Evolutionary conservation across 768 basidiomycete genomes (phyloP), one percentile per base, ranked within the genome.

Genomic region (Amanita polypyramis): DNA sequence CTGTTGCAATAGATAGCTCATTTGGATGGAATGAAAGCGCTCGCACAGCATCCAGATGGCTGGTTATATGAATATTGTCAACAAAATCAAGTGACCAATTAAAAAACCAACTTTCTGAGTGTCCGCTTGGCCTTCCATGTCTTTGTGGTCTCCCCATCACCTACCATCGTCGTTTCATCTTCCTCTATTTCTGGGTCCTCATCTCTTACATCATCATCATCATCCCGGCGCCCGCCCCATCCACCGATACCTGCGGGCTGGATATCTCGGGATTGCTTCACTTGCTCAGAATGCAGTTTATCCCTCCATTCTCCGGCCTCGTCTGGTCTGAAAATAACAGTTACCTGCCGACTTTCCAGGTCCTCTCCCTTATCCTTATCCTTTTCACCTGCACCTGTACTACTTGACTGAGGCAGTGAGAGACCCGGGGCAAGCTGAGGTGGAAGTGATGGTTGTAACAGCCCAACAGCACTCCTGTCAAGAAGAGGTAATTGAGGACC

Each of bases 31-130:
- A 95, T 0, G 88, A 82, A 19, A 98, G 70, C 5, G 89, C 83
- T 45, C 94, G 81, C 34, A 96, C 92, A 11, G 90, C 82, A 63
- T 97, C 95, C 52, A 99, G 70, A 64, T 99, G 96, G 63, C 92
- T 95, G 56, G 41, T 21, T 43, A 49, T n/a, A 43, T 40, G 48
- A 44, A 54, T 55, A 54, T 56, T 53, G 51, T 45, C 45, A 54
- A 51, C 45, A 43, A 37, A 34, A 42, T 51, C 51, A 30, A 33
- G 44, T 43, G 51, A 49, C 53, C 45, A 49, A 53, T 57, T 52
- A 62, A 52, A 54, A 52, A 48, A 75, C 90, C 67, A 60, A 94
- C 87, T 90, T 92, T 72, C 90, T 76, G 58, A 98, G 67, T 37
- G 86, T 93, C 64, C 86, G 75, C 64, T 85, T 88, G 25, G 85